These are phyloP conservation scores for Eucalyptus cladocalyx DNA, from an alignment of 345 rosid species.

Conservation along the genomic window DNA sequence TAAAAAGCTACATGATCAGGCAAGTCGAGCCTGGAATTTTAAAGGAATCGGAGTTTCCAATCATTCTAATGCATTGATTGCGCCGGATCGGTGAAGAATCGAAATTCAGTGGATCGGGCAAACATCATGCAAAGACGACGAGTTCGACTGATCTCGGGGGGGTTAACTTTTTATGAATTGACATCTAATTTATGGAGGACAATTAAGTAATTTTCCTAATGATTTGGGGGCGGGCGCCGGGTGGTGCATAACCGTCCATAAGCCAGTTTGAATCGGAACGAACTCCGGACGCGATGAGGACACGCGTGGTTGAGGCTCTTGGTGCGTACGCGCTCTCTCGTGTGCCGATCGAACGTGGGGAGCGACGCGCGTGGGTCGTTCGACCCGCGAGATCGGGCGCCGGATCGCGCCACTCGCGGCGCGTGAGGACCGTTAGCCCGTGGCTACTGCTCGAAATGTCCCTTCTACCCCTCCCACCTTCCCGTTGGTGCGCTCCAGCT, in stretches of 20 bases:
- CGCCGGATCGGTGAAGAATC: neutral
- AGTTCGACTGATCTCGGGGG: too few relatives aligned
- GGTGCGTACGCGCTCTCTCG: neutral
- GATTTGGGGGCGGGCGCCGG: too few relatives aligned
- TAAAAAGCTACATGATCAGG: neutral
- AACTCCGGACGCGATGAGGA: neutral
- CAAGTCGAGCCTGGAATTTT: accelerated
- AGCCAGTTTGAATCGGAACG: neutral
- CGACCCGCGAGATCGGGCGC: neutral
- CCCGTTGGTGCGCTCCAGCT: neutral
- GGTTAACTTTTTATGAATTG: neutral
- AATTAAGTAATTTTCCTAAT: neutral
- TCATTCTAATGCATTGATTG: neutral
- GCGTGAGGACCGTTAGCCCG: neutral
- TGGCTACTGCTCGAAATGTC: neutral
- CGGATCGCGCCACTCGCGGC: neutral
- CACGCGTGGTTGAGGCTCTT: neutral
- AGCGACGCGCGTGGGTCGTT: neutral
- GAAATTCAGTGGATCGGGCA: neutral
- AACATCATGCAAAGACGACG: neutral
- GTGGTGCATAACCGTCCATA: neutral
- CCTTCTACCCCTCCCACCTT: neutral
- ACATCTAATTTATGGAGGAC: neutral
- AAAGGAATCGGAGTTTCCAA: neutral
- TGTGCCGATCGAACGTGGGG: too few relatives aligned